phyloP scores from a whole-genome alignment of 306 rosid species.

The Begonia masoniana region DNA sequence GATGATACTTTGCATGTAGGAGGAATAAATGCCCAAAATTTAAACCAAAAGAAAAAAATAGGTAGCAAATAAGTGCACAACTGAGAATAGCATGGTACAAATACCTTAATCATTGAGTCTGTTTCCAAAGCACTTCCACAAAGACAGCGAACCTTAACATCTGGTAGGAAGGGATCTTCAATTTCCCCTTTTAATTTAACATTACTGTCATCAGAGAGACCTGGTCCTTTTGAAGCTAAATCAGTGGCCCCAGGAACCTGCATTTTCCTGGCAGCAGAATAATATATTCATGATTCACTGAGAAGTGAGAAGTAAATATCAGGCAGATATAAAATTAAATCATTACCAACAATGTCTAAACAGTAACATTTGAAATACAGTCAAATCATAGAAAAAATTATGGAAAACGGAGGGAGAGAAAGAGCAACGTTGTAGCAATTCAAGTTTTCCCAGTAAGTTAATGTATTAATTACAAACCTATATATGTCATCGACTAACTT shows the following conservation, averaged over 20 bases:
- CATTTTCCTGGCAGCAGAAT: slow-evolving; percentile 56
- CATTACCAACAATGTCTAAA: too few species aligned
- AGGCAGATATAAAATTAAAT: too few species aligned
- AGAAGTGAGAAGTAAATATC: too few species aligned
- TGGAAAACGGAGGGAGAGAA: not conserved
- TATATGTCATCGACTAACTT: slow-evolving; percentile 82
- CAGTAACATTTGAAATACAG: too few species aligned
- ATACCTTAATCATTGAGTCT: slow-evolving; percentile 81
- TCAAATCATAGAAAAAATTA: too few species aligned
- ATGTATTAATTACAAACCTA: slow-evolving; percentile 47
- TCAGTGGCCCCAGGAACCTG: slow-evolving; percentile 89
- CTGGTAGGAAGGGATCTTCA: slow-evolving; percentile 61
- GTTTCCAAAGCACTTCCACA: slow-evolving; percentile 77
- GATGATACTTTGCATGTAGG: slow-evolving; percentile 4
- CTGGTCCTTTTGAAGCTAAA: slow-evolving; percentile 78
- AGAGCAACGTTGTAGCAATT: not conserved
- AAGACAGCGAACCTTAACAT: slow-evolving; percentile 68
- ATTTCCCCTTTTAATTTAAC: slow-evolving; percentile 69
- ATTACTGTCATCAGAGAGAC: slow-evolving; percentile 67
- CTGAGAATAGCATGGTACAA: not conserved
- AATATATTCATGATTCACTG: too few species aligned
- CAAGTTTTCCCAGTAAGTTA: slow-evolving; percentile 1
- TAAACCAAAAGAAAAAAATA: not conserved
- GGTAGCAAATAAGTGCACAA: not conserved
- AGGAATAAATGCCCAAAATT: slow-evolving; percentile 1